These are phyloP conservation scores for Termitomyces sp. DNA, from an alignment of 768 basidiomycete genomes.

Conservation along the genomic window DNA sequence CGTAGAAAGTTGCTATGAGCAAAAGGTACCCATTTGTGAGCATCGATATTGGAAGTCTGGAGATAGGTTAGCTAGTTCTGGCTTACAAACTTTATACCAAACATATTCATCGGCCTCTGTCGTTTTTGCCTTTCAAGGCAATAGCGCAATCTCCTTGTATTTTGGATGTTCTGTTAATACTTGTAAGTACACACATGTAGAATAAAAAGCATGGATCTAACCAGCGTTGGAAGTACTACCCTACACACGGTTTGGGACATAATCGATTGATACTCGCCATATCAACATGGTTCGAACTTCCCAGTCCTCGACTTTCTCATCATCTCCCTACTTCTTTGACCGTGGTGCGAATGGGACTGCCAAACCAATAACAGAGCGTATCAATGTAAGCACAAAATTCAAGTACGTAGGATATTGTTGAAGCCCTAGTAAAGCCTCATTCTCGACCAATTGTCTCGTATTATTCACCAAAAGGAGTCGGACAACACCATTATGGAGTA, in stretches of 20 bases:
- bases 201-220: background rate
- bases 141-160: background rate
- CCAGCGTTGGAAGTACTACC: background rate
- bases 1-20: background rate
- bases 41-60: background rate
- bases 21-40: background rate
- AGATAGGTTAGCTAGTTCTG: background rate
- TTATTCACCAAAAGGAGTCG: constrained; percentile 91
- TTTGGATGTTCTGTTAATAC: background rate
- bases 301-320: constrained; percentile 61
- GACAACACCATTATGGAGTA: constrained; percentile 96
- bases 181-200: background rate
- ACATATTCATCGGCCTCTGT: background rate
- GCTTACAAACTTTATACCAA: background rate
- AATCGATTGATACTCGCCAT: background rate
- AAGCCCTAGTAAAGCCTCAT: constrained; percentile 45
- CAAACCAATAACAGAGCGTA: constrained; percentile 73
- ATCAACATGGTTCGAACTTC: constrained; percentile 34
- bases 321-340: constrained; percentile 71
- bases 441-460: constrained; percentile 91
- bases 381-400: constrained; percentile 49
- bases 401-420: background rate
- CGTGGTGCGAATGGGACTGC: constrained; percentile 66
- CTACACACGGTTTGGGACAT: background rate
- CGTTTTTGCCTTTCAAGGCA: background rate